Evolutionary conservation across 202 grass and related monocot genomes (phyloP).

Genomic region (Dendrocalamus latiflorus): DNA sequence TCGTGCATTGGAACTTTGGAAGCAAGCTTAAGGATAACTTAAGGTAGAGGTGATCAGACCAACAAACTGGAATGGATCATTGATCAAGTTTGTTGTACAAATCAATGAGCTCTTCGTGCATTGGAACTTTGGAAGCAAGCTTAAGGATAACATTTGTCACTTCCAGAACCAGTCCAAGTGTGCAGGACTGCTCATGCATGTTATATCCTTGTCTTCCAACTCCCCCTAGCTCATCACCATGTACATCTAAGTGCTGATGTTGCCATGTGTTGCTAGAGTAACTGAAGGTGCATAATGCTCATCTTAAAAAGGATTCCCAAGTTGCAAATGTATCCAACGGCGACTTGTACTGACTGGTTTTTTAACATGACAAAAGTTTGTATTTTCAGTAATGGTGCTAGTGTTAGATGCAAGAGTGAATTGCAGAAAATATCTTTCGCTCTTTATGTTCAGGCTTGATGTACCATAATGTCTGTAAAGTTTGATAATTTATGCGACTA

Average conservation of each 20-base stretch:
- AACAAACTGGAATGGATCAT: conserved; percentile 7
- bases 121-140: conserved; percentile 23
- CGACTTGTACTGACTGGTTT: neutral
- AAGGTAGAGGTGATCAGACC: neutral
- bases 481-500: neutral
- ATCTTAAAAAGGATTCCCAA: neutral
- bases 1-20: no score
- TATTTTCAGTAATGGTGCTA: neutral
- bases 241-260: conserved; percentile 18
- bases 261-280: neutral
- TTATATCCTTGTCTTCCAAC: conserved; percentile 27
- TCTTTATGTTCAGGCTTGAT: neutral
- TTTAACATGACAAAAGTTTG: neutral
- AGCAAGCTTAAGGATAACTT: neutral
- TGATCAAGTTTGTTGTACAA: conserved; percentile 4
- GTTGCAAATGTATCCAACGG: neutral
- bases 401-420: neutral
- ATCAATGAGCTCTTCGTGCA: conserved; percentile 18
- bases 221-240: conserved; percentile 7
- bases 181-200: conserved; percentile 20
- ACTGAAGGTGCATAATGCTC: conserved; percentile 20
- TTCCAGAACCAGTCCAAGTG: conserved; percentile 20
- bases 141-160: conserved; percentile 13
- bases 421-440: neutral
- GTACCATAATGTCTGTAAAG: neutral